Base-by-base conservation (phyloP, 2,329 filamentous ascomycete species). In the Karstenula rhodostoma region DNA sequence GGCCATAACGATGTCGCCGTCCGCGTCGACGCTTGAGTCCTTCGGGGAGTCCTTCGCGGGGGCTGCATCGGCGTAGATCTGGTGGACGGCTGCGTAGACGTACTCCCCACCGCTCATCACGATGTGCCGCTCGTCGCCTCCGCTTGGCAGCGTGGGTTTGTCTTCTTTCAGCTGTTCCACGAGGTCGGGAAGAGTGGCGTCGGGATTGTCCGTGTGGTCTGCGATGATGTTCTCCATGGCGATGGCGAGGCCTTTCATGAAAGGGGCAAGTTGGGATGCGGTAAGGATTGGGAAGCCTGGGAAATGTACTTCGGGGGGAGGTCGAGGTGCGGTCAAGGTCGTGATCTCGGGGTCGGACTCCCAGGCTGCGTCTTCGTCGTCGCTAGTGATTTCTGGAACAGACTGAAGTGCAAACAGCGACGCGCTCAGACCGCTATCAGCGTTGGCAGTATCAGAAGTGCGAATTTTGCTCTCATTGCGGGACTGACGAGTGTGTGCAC, bases 151-250 rank as follows among this genome's bases (percentile, higher is more conserved):
- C 10, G 42, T 55, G 13, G 52, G 52, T n/a, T 43, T 19, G n/a
- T 55, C 23, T 2, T 15, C 52, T 10, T 55, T 27, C 6, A 55
- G 29, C 4, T 47, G 27, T n/a, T 33, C 4, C 4, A 55, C 29
- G 35, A 55, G 19, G 4, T 46, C 42, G 40, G 47, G 42, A 4
- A 55, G 13, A n/a, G 27, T 23, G 27, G 19, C n/a, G 4, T 22
- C 25, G 4, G 52, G 42, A 9, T 17, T 25, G 10, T 33, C 12
- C 10, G 25, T 7, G 52, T 55, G 19, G 52, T 55, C 52, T 5
- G 17, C 5, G 42, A 47, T 35, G 40, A 46, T 47, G 52, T 44
- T 55, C 27, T 54, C 51, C 23, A 55, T 35, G 8, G 52, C 52
- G n/a, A 47, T 46, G n/a, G 7, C 2, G 9, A 55, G 22, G 12